Conservation (phyloP, 169 alveolate genomes). For the Plasmodium vinckei region DNA sequence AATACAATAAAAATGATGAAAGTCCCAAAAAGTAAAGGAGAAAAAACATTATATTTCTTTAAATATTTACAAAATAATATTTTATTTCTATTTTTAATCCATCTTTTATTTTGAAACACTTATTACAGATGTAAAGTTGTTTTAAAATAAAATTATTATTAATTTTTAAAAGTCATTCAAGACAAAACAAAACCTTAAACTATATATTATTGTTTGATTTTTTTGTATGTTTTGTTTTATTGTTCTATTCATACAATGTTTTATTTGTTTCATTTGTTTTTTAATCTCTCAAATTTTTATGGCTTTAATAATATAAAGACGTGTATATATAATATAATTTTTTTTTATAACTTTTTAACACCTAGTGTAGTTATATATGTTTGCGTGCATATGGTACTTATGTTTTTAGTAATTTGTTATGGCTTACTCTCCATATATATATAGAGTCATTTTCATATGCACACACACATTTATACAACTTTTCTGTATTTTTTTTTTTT, state of each 20-base stretch:
- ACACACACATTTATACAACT: neutral
- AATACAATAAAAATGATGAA: conserved; percentile 26
- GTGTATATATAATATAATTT: neutral
- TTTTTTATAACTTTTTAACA: neutral
- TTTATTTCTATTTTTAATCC: neutral
- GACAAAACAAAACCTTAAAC: conserved; percentile 11
- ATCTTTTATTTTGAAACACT: conserved; percentile 21
- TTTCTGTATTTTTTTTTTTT: too few relatives aligned
- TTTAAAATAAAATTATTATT: conserved; percentile 26
- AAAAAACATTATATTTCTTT: neutral
- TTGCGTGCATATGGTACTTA: neutral
- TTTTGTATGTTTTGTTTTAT: neutral
- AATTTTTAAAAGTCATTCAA: conserved; percentile 23
- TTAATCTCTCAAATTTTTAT: neutral
- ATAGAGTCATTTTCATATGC: neutral
- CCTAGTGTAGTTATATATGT: neutral
- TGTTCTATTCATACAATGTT: conserved; percentile 1
- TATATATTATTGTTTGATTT: conserved; percentile 14
- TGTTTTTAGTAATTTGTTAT: neutral
- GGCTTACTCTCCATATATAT: neutral
- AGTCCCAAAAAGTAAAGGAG: conserved; percentile 36
- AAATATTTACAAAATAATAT: neutral
- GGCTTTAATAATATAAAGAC: neutral
- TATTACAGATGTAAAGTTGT: conserved; percentile 65
- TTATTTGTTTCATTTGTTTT: conserved; percentile 35